Conservation (phyloP, 2,329 filamentous ascomycete species). For the Hypoxylon sp. region DNA sequence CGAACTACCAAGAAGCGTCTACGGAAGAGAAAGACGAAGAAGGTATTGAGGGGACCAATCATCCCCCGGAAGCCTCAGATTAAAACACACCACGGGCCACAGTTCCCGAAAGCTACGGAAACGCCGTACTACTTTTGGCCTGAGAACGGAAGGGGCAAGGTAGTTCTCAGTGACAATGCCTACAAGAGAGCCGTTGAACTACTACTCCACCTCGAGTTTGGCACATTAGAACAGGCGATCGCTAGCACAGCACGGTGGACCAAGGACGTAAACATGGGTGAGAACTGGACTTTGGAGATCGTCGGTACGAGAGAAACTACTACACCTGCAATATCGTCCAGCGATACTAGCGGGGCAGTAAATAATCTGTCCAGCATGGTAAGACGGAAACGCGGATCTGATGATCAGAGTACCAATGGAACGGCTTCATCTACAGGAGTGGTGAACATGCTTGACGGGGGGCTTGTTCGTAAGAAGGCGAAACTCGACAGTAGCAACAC, state of each 20-base stretch:
- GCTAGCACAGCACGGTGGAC: constrained; percentile 80
- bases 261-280: constrained; percentile 72
- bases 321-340: constrained; percentile 28
- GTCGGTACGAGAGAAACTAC: constrained; percentile 60
- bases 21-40: constrained; percentile 63
- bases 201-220: constrained; percentile 81
- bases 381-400: constrained; percentile 61
- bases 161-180: constrained; percentile 73
- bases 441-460: constrained; percentile 57
- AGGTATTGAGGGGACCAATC: constrained; percentile 71
- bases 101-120: constrained; percentile 65
- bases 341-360: constrained; percentile 47
- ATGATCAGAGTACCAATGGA: constrained; percentile 23
- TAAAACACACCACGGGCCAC: constrained; percentile 70
- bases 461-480: constrained; percentile 66
- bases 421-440: constrained; percentile 18
- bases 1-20: constrained; percentile 38
- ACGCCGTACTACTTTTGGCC: constrained; percentile 79
- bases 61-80: constrained; percentile 74
- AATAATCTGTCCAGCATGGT: constrained; percentile 67
- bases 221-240: constrained; percentile 72
- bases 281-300: constrained; percentile 67
- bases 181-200: constrained; percentile 80
- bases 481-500: constrained; percentile 54
- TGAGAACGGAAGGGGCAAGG: constrained; percentile 71